Evolutionary conservation across 805 yeast genomes (phyloP).

Genomic region (Candida ortonii): DNA sequence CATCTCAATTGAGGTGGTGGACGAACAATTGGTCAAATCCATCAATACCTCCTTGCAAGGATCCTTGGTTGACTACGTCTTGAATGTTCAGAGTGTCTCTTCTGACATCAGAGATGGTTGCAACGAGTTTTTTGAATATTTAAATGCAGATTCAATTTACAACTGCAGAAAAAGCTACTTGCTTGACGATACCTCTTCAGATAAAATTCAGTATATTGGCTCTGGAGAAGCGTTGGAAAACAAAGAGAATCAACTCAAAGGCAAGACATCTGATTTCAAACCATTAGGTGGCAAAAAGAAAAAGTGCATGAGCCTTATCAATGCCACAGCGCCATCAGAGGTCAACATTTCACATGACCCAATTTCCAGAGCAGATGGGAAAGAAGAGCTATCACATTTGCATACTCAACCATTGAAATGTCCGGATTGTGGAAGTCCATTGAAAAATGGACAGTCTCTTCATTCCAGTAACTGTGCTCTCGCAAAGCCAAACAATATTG

Average conservation of each 20-base stretch:
- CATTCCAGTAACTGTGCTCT: slow-evolving; percentile 18
- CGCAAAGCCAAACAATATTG: slow-evolving; percentile 3
- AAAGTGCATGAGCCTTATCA: slow-evolving; percentile 15
- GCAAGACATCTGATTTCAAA: slow-evolving; percentile 8
- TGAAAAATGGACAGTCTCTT: slow-evolving; percentile 17
- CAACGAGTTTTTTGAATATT: slow-evolving; percentile 27
- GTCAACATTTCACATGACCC: slow-evolving; percentile 11
- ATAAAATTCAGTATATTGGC: slow-evolving; percentile 18
- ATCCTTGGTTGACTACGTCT: slow-evolving; percentile 43
- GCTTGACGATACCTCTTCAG: slow-evolving; percentile 16
- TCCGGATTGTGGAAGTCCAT: slow-evolving; percentile 16
- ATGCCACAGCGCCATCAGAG: slow-evolving; percentile 14
- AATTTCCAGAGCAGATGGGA: slow-evolving; percentile 6
- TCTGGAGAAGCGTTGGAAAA: slow-evolving; percentile 19
- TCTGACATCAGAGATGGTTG: slow-evolving; percentile 30
- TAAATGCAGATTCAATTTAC: slow-evolving; percentile 23
- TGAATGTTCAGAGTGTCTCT: slow-evolving; percentile 31
- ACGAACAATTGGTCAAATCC: slow-evolving; percentile 48
- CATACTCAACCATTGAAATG: slow-evolving; percentile 14
- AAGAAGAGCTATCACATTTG: slow-evolving; percentile 6
- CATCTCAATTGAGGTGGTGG: slow-evolving; percentile 50
- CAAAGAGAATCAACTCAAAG: slow-evolving; percentile 19
- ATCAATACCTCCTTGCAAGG: slow-evolving; percentile 44
- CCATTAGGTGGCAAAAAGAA: slow-evolving; percentile 15
- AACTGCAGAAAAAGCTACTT: slow-evolving; percentile 20